phyloP scores from a whole-genome alignment of 2,329 filamentous ascomycete genomes.

The Arthrobotrys iridis region DNA sequence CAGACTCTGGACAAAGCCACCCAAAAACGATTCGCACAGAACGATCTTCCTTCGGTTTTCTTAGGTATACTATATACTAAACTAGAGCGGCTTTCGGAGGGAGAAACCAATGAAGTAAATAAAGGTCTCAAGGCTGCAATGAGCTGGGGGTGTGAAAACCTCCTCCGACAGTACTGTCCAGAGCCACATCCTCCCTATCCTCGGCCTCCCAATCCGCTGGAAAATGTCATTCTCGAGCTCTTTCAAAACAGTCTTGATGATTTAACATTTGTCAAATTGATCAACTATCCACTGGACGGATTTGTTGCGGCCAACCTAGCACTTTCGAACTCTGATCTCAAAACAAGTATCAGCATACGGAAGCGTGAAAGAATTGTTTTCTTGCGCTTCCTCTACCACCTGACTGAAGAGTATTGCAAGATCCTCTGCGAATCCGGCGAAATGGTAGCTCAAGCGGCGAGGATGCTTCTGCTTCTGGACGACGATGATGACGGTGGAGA shows the following conservation, averaged over 20 bases:
- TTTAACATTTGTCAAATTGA: background rate
- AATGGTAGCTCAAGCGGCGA: background rate
- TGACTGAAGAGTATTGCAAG: background rate
- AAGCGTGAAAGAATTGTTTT: background rate
- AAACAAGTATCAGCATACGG: background rate
- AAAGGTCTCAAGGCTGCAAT: background rate
- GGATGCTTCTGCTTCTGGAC: background rate
- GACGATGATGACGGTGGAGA: too few relatives aligned
- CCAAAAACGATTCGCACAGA: background rate
- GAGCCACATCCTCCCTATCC: background rate
- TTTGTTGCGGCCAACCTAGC: background rate
- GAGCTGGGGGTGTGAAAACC: background rate
- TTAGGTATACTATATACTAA: background rate
- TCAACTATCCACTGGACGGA: background rate
- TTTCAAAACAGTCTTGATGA: background rate
- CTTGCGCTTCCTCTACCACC: background rate
- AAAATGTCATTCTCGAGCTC: background rate
- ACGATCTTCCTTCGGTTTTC: background rate
- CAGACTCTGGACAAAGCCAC: background rate
- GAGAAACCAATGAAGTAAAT: background rate
- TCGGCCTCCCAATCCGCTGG: background rate
- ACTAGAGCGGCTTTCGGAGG: background rate
- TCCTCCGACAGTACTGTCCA: background rate
- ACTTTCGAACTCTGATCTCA: background rate
- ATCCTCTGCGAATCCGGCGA: background rate